Percentiles rank a stretch among this genome's conserved stretches.
Conservation (phyloP, 176 grass and related monocot species). For the Phoenix roebelenii region DNA sequence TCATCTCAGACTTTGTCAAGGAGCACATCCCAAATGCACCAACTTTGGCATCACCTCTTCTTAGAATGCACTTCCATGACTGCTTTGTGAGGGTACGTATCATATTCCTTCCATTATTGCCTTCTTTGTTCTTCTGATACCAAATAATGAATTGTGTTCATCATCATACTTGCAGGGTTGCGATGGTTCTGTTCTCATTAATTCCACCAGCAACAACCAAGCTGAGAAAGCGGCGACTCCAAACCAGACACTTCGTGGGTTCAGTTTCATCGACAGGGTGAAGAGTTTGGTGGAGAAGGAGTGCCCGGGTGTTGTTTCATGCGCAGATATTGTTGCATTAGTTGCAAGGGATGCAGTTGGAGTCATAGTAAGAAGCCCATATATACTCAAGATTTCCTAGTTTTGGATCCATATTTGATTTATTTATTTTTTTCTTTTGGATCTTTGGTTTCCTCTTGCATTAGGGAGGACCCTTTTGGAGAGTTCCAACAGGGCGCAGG, state of each 20-base stretch:
- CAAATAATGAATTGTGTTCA: too few species aligned
- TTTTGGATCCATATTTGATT: too few species aligned
- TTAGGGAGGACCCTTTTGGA: conserved; percentile 80
- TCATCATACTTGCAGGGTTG: conserved; percentile 39
- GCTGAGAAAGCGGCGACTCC: conserved; percentile 63
- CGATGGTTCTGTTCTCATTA: conserved; percentile 75
- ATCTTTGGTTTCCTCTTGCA: background rate
- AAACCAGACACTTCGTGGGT: conserved; percentile 69
- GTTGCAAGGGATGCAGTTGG: conserved; percentile 65
- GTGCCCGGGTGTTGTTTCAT: conserved; percentile 93
- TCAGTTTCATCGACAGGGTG: conserved; percentile 52
- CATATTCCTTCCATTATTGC: background rate
- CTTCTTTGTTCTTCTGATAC: background rate
- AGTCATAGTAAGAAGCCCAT: conserved; percentile 34
- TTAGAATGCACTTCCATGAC: conserved; percentile 96
- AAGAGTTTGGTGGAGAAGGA: conserved; percentile 69
- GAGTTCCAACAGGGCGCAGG: conserved; percentile 71
- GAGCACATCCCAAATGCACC: conserved; percentile 59
- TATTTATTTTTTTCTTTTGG: background rate
- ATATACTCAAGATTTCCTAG: too few species aligned
- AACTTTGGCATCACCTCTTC: conserved; percentile 53
- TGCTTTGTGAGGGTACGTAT: conserved; percentile 73
- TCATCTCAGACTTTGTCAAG: conserved; percentile 50
- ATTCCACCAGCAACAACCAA: conserved; percentile 35
- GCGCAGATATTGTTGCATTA: conserved; percentile 73